Conservation (phyloP, 345 rosid species). For the Populus tremula region DNA sequence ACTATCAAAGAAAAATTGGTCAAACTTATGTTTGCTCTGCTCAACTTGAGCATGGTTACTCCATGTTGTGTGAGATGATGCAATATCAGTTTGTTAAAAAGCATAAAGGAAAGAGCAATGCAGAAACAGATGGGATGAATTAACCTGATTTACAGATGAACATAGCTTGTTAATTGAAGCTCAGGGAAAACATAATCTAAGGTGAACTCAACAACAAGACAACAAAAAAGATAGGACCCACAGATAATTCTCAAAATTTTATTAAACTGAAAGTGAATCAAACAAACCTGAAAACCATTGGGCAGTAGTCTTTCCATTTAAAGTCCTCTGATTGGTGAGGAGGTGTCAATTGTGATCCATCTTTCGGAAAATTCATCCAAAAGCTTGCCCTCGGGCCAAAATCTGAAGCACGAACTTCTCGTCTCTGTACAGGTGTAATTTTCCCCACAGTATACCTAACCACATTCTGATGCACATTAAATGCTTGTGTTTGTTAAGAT, state of each 20-base stretch:
- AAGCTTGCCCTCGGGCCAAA: conserved; percentile 95
- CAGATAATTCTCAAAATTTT: not conserved
- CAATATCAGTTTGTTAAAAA: not conserved
- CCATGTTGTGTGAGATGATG: not conserved
- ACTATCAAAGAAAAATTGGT: not conserved
- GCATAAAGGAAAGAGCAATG: not conserved
- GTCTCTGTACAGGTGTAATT: conserved; percentile 87
- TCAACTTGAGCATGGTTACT: not conserved
- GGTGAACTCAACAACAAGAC: conserved; percentile 3
- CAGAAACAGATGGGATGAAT: not conserved
- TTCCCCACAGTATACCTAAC: conserved; percentile 95
- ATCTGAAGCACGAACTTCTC: conserved; percentile 83
- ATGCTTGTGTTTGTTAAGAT: not conserved
- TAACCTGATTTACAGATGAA: not conserved
- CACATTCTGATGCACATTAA: conserved; percentile 21
- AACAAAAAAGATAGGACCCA: not conserved
- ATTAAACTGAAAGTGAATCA: conserved; percentile 9
- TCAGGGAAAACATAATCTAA: not conserved
- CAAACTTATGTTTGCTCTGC: not conserved
- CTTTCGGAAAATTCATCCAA: conserved; percentile 94
- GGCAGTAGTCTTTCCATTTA: conserved; percentile 98
- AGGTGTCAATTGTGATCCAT: conserved; percentile 86
- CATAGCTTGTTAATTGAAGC: not conserved
- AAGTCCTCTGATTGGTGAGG: conserved; percentile 91
- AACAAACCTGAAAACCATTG: conserved; percentile 95